Conservation (phyloP, 2,329 filamentous ascomycete species). For the Lachnellula suecica region DNA sequence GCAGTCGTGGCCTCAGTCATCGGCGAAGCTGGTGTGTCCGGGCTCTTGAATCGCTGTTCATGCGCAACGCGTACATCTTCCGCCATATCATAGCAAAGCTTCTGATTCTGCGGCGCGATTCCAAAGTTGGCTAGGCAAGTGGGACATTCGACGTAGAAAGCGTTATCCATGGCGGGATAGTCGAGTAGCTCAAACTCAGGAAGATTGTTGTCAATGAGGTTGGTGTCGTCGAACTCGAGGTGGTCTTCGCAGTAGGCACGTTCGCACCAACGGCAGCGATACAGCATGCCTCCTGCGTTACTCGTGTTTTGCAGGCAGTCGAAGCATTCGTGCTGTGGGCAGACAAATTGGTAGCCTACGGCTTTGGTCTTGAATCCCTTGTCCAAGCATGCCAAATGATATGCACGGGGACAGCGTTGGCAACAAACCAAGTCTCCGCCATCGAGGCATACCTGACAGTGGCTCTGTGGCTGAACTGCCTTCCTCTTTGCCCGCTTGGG, state of each 20-base stretch:
- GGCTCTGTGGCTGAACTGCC: conserved; percentile 44
- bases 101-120: conserved; percentile 27
- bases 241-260: conserved; percentile 59
- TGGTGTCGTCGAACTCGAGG: conserved; percentile 49
- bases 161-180: conserved; percentile 40
- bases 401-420: conserved; percentile 52
- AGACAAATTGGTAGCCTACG: conserved; percentile 48
- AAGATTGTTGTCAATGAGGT: conserved; percentile 50
- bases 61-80: conserved; percentile 27
- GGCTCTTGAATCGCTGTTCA: conserved; percentile 17
- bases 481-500: conserved; percentile 47
- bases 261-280: conserved; percentile 55
- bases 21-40: conserved; percentile 16
- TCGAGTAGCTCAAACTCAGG: conserved; percentile 51
- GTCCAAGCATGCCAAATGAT: conserved; percentile 51
- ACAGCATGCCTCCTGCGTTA: conserved; percentile 40
- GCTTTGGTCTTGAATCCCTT: conserved; percentile 40
- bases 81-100: conserved; percentile 29
- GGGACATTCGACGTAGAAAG: conserved; percentile 52
- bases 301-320: conserved; percentile 52
- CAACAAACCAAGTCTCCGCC: conserved; percentile 48
- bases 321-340: conserved; percentile 53
- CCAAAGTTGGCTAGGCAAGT: conserved; percentile 40
- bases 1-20: conserved; percentile 35
- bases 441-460: conserved; percentile 52